Evolutionary conservation across 1,284 basidiomycete genomes (phyloP).

Genomic region (Anthracocystis panici-leucophaei): DNA sequence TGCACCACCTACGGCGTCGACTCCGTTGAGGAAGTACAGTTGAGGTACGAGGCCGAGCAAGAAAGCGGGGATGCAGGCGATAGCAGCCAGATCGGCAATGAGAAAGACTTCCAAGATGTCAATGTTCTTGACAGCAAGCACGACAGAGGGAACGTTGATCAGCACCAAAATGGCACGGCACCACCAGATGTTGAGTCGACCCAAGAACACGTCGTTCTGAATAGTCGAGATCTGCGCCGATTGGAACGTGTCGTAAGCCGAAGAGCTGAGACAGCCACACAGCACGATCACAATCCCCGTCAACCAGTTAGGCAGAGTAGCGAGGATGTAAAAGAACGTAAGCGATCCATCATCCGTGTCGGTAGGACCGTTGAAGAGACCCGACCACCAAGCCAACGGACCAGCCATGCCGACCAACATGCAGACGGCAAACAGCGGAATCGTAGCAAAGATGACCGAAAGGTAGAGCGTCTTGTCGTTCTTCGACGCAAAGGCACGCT

Average conservation of each 20-base stretch:
- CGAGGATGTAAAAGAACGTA: conserved; percentile 66
- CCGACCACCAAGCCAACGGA: conserved; percentile 65
- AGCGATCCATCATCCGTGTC: conserved; percentile 62
- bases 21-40: conserved; percentile 66
- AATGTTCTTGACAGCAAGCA: conserved; percentile 65
- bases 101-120: conserved; percentile 69
- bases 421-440: conserved; percentile 66
- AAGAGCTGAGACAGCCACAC: conserved; percentile 64
- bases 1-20: conserved; percentile 68
- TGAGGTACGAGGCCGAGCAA: conserved; percentile 63
- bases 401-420: conserved; percentile 69
- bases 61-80: conserved; percentile 65
- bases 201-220: conserved; percentile 68
- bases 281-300: conserved; percentile 67
- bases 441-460: conserved; percentile 62
- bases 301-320: conserved; percentile 67
- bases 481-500: conserved; percentile 68
- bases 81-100: conserved; percentile 66
- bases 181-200: conserved; percentile 69
- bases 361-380: conserved; percentile 59
- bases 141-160: conserved; percentile 66
- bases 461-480: conserved; percentile 62
- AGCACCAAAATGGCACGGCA: conserved; percentile 62
- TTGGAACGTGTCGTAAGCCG: conserved; percentile 70
- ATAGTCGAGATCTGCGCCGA: conserved; percentile 69